Evolutionary conservation across 2,329 filamentous ascomycete species (phyloP), one percentile per base, ranked within the genome.

Genomic region (Trichoderma asperellum): DNA sequence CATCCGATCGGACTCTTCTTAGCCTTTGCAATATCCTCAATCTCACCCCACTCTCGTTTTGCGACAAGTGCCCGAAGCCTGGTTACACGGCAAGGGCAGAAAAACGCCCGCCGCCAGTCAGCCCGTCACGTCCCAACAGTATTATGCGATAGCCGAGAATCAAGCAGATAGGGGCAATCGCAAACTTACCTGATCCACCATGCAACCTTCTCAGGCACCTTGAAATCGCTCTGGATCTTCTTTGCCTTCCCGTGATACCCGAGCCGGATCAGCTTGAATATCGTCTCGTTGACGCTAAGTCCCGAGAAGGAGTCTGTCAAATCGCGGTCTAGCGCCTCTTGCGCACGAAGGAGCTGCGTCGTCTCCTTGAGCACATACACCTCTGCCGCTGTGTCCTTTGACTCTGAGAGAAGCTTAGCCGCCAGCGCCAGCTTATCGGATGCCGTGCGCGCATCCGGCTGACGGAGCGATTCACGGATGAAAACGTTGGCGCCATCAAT

Each of bases 1-100:
- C 96, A 99, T 12, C 95, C 95, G 77, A 99, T 98, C 0, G 95
- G 93, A 70, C 92, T 96, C 80, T 94, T 97, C 76, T 92, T 88
- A 76, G 85, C 87, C 77, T 90, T 92, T 43, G 88, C 87, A 74
- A 93, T 87, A 74, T 97, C 94, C 78, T 98, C 94, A 69, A 99
- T 87, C 78, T 97, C 95, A 63, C 88, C 89, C 94, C 94, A 99
- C 77, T 97, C 92, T 68, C 96, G 87, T 78, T 94, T 93, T 18
- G 92, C 92, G 2, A 99, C 93, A 62, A 98, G 86, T 0, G 94
- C 96, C 74, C 95, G 89, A 34, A 99, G 85, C 71, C 93, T 91
- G 18, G 70, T 68, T 69, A 68, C 34, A 35, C 70, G 70, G 43
- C 32, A 59, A 59, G 27, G 64, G 43, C 40, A 43, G 52, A 27